These are phyloP conservation scores for Fusarium staphyleae DNA, from an alignment of 2,329 filamentous ascomycete genomes.

Conservation along the genomic window DNA sequence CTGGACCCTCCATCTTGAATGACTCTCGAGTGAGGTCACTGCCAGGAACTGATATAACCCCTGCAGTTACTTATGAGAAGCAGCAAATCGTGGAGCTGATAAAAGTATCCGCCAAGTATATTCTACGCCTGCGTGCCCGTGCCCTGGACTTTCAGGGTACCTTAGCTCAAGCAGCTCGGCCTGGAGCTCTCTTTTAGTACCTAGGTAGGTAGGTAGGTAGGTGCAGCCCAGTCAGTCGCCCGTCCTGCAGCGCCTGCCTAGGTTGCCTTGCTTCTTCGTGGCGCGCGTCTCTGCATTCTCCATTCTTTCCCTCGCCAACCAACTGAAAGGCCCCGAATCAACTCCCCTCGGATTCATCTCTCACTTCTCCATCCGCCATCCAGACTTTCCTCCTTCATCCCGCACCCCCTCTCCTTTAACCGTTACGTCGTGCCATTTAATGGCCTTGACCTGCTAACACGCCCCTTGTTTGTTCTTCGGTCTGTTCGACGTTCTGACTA, in stretches of 20 bases:
- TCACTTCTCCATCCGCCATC: conserved; percentile 23
- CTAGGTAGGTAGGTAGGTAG: too few relatives aligned
- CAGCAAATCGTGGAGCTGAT: neutral
- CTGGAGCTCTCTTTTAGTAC: conserved; percentile 19
- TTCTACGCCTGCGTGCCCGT: conserved; percentile 10
- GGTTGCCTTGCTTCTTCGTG: conserved; percentile 36
- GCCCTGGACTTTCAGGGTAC: conserved; percentile 14
- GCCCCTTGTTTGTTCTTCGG: conserved; percentile 10
- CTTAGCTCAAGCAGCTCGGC: conserved; percentile 10
- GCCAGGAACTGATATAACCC: neutral
- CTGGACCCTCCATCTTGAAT: conserved; percentile 29
- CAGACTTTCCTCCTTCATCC: conserved; percentile 30
- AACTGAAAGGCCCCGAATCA: conserved; percentile 28
- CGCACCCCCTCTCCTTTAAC: conserved; percentile 16
- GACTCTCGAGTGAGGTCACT: conserved; percentile 31
- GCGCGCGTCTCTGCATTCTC: conserved; percentile 33
- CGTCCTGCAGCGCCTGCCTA: neutral
- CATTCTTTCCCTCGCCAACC: conserved; percentile 39
- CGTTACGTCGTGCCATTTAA: conserved; percentile 25
- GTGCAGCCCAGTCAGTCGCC: conserved; percentile 20
- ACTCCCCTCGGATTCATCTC: conserved; percentile 33
- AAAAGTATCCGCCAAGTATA: conserved; percentile 18
- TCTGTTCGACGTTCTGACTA: conserved; percentile 12
- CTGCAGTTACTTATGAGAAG: conserved; percentile 7
- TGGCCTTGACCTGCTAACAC: conserved; percentile 16